phyloP scores from a whole-genome alignment of 2,329 filamentous ascomycete genomes.

The Cordyceps tenuipes region DNA sequence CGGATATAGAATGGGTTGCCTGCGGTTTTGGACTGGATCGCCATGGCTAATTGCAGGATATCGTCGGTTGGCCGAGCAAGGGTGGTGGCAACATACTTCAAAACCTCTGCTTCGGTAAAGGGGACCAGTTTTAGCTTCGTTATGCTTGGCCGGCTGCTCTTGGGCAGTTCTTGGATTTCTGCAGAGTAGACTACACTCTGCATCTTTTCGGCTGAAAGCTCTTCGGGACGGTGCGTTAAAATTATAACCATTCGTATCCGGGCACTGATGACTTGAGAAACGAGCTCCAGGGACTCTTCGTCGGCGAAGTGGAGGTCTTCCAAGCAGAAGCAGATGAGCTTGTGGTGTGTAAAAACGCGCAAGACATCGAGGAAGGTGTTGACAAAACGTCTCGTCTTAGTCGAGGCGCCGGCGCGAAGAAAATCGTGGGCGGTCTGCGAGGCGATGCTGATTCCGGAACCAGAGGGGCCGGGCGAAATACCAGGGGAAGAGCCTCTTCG shows the following conservation, averaged over 20 bases:
- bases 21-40: slow-evolving; percentile 80
- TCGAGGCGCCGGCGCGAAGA: slow-evolving; percentile 47
- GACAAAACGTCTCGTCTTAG: slow-evolving; percentile 66
- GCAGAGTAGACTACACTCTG: slow-evolving; percentile 45
- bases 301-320: slow-evolving; percentile 91
- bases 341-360: slow-evolving; percentile 70
- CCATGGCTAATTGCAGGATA: slow-evolving; percentile 67
- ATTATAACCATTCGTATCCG: slow-evolving; percentile 77
- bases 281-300: slow-evolving; percentile 74
- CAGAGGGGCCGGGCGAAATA: slow-evolving; percentile 30
- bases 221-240: slow-evolving; percentile 64
- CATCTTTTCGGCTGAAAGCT: slow-evolving; percentile 48
- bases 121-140: slow-evolving; percentile 67
- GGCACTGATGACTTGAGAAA: slow-evolving; percentile 69
- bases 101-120: slow-evolving; percentile 69
- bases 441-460: slow-evolving; percentile 30
- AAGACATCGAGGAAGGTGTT: slow-evolving; percentile 84
- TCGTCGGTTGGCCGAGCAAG: slow-evolving; percentile 66
- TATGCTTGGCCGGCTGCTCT: slow-evolving; percentile 43
- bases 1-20: slow-evolving; percentile 89
- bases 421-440: slow-evolving; percentile 52
- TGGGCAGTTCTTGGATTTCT: slow-evolving; percentile 39
- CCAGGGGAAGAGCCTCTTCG: slow-evolving; percentile 44
- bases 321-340: slow-evolving; percentile 79
- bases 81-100: slow-evolving; percentile 74